Percentiles rank a stretch among this genome's conserved stretches.
Conservation (phyloP, 1,284 basidiomycete genomes). For the Boletus sp. region DNA sequence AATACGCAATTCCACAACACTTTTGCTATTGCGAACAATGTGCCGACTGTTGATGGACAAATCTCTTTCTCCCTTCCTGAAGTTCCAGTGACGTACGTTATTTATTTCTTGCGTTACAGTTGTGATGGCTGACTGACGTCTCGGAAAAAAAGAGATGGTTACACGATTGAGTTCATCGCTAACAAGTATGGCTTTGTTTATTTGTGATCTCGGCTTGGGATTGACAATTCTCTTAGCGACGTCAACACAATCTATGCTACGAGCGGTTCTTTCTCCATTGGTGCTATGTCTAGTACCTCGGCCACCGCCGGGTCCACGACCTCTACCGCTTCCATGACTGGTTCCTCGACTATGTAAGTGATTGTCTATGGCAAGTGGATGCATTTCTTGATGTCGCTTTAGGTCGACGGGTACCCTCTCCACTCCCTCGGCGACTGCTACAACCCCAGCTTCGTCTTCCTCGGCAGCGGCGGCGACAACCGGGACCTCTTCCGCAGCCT, state of each 20-base stretch:
- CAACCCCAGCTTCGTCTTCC: not conserved
- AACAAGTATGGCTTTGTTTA: conserved; percentile 30
- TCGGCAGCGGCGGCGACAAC: not conserved
- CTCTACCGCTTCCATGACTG: conserved; percentile 10
- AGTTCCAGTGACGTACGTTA: conserved; percentile 48
- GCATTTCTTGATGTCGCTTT: not conserved
- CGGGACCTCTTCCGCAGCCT: conserved; percentile 10
- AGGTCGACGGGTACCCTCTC: conserved; percentile 3
- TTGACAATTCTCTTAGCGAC: conserved; percentile 37
- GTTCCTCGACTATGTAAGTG: conserved; percentile 11
- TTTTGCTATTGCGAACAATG: conserved; percentile 58
- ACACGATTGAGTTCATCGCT: conserved; percentile 50
- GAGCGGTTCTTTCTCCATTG: conserved; percentile 45
- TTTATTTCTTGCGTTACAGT: not conserved
- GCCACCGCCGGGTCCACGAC: conserved; percentile 12
- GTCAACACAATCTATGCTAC: conserved; percentile 43
- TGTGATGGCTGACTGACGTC: conserved; percentile 3
- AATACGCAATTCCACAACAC: conserved; percentile 52
- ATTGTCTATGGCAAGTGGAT: not conserved
- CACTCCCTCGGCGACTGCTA: not conserved
- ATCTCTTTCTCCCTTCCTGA: conserved; percentile 45
- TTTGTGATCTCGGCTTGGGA: not conserved
- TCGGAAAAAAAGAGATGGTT: conserved; percentile 33
- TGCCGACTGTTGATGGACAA: conserved; percentile 37
- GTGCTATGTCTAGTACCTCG: conserved; percentile 3